phyloP scores from a whole-genome alignment of 1,284 basidiomycete genomes.

The Naganishia liquefaciens region DNA sequence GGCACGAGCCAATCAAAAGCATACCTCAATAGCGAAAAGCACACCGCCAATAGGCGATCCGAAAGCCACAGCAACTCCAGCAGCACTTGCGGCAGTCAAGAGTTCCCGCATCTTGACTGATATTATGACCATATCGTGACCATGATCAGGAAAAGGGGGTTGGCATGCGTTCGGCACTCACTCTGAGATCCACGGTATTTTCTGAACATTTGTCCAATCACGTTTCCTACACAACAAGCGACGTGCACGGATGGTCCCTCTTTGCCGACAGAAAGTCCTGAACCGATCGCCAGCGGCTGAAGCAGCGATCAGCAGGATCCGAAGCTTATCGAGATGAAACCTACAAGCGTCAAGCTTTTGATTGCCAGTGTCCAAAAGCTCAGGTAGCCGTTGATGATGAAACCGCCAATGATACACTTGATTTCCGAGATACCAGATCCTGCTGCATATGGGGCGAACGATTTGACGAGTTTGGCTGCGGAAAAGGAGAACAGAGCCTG shows the following conservation, averaged over 20 bases:
- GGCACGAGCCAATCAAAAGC: conserved; percentile 19
- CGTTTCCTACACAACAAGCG: conserved; percentile 87
- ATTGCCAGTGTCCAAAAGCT: conserved; percentile 84
- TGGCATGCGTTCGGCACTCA: conserved; percentile 50
- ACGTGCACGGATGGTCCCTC: conserved; percentile 98
- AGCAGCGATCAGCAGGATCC: conserved; percentile 25
- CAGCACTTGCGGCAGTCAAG: conserved; percentile 91
- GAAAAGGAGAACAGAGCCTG: conserved; percentile 77
- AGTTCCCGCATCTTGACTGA: conserved; percentile 94
- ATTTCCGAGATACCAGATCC: conserved; percentile 99
- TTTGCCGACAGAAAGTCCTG: conserved; percentile 94
- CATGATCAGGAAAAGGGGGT: no score
- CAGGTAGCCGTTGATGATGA: conserved; percentile 93
- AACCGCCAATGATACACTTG: conserved; percentile 96
- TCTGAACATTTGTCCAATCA: conserved; percentile 78
- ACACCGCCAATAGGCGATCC: conserved; percentile 98
- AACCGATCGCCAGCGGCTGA: conserved; percentile 94
- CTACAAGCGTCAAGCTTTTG: conserved; percentile 85
- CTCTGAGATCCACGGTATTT: conserved; percentile 85
- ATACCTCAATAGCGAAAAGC: conserved; percentile 70
- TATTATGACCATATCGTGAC: not conserved
- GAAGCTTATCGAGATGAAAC: conserved; percentile 41
- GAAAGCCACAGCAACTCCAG: conserved; percentile 96
- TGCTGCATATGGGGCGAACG: conserved; percentile 90
- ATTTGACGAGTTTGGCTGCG: conserved; percentile 82